Base-by-base conservation (phyloP, 257 asterid species). In the Solanum lycopersicoides region DNA sequence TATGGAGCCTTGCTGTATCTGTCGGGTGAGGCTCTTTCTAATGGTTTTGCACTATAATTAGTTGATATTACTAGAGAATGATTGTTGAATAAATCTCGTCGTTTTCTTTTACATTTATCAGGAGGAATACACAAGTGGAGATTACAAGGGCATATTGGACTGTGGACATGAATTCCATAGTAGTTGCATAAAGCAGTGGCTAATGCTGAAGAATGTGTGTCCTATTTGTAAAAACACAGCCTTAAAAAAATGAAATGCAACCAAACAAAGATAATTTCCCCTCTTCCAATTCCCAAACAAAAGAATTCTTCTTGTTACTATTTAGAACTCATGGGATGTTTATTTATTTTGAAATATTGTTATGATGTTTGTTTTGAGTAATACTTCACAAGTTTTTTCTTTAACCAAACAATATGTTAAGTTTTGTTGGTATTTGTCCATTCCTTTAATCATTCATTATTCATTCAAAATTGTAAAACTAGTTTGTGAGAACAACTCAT, bases 111-210 rank as follows among this genome's bases (percentile, higher is more conserved):
- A 5, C 21, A 7, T 71, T 75, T 21, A 59, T 50, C 93, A 95
- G 99, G 99, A 95, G 93, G 93, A 93, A 20, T 96, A 95, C 88
- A 42, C 87, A 2, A 41, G 37, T 45, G 98, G 97, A 72, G 98
- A 95, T 83, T 90, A 91, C 77, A 82, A 94, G 68, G 99, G 98
- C 20, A 89, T 87, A 47, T 79, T 94, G 93, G 93, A 93, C 20
- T 96, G 99, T 60, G 95, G 95, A 80, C 98, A 96, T 35, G 98
- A 95, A 88, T 95, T 96, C 87, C 98, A 96, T 76, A 89, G 93
- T 8, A 53, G 83, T 50, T 96, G 99, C 95, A 89, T 96, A 90
- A 94, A 93, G 75, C 97, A 95, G 91, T 96, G 99, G 99, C 89
- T 96, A 28, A 88, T 85, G n/a, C 65, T 93, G 90, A 96, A 96